phyloP scores from a whole-genome alignment of 2,329 filamentous ascomycete species.

The Phyllosticta citriasiana region DNA sequence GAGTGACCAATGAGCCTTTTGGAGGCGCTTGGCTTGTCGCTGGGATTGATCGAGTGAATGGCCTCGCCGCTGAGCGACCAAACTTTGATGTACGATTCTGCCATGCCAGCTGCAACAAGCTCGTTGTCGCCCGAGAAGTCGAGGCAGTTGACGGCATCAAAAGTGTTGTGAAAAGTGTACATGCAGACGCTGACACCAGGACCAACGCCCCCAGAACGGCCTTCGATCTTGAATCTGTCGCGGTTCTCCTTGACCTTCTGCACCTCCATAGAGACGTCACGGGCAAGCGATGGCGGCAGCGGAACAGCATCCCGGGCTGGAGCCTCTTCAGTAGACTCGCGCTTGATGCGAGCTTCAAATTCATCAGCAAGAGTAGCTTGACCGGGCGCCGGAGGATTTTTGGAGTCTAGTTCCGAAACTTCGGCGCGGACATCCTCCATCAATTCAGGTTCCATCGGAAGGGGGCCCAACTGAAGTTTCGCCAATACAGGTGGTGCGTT shows the following conservation, averaged over 20 bases:
- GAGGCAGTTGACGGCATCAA: constrained; percentile 82
- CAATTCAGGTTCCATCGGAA: constrained; percentile 75
- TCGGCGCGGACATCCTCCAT: constrained; percentile 80
- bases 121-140: constrained; percentile 90
- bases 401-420: constrained; percentile 73
- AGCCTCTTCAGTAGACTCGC: constrained; percentile 77
- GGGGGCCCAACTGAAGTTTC: constrained; percentile 64
- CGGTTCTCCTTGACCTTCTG: constrained; percentile 88
- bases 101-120: constrained; percentile 79
- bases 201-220: constrained; percentile 71
- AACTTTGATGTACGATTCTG: constrained; percentile 89
- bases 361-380: constrained; percentile 70
- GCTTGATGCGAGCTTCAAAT: constrained; percentile 79
- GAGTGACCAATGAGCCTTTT: constrained; percentile 75
- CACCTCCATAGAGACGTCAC: constrained; percentile 89
- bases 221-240: constrained; percentile 81
- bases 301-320: constrained; percentile 72
- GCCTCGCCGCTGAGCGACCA: constrained; percentile 85
- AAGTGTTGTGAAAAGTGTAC: constrained; percentile 97
- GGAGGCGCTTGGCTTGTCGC: constrained; percentile 49
- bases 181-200: constrained; percentile 83
- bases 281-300: constrained; percentile 74
- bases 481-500: constrained; percentile 49
- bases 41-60: constrained; percentile 38
- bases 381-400: constrained; percentile 61